Evolutionary conservation across 192 early-diverging fungal genomes (phyloP).

Genomic region (Martensiomyces pterosporus): DNA sequence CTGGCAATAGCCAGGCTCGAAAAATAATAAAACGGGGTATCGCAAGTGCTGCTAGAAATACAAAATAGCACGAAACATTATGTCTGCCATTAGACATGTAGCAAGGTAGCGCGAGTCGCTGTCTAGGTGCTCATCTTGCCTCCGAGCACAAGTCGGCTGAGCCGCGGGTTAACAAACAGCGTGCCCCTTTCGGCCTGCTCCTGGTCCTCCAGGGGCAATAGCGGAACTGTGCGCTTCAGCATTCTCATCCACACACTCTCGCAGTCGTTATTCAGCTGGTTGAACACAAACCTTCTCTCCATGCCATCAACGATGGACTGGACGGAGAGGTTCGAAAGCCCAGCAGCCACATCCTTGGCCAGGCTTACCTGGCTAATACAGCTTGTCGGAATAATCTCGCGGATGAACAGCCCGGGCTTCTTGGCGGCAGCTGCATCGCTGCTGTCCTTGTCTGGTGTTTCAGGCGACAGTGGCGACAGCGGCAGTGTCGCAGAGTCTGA

Average conservation of each 20-base stretch:
- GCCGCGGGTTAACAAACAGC: slow-evolving; percentile 33
- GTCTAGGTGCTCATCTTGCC: too few species aligned
- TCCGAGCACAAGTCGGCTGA: slow-evolving; percentile 13
- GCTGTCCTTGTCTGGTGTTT: slow-evolving; percentile 1
- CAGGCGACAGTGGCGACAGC: background rate
- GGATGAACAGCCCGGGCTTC: slow-evolving; percentile 17
- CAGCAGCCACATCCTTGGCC: slow-evolving; percentile 21
- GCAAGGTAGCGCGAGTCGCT: slow-evolving; percentile 1
- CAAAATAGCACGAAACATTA: too few species aligned
- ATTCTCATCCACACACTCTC: slow-evolving; percentile 35
- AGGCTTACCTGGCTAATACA: slow-evolving; percentile 36
- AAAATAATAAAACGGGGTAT: too few species aligned
- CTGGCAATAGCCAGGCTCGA: too few species aligned
- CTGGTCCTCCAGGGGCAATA: slow-evolving; percentile 22
- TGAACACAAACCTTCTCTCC: slow-evolving; percentile 14
- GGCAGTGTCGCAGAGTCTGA: slow-evolving; percentile 4
- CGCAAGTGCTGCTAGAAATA: too few species aligned
- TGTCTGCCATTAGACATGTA: too few species aligned
- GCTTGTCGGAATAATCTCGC: slow-evolving; percentile 12
- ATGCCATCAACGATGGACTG: slow-evolving; percentile 23
- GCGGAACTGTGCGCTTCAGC: slow-evolving; percentile 22
- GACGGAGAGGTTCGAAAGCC: slow-evolving; percentile 21
- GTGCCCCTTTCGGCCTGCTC: slow-evolving; percentile 3
- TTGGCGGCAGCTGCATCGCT: too few species aligned
- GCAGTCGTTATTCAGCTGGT: slow-evolving; percentile 19